Evolutionary conservation across 441 rosid genomes (phyloP), one percentile per base, ranked within the genome.

Genomic region (Isatis lusitanica): DNA sequence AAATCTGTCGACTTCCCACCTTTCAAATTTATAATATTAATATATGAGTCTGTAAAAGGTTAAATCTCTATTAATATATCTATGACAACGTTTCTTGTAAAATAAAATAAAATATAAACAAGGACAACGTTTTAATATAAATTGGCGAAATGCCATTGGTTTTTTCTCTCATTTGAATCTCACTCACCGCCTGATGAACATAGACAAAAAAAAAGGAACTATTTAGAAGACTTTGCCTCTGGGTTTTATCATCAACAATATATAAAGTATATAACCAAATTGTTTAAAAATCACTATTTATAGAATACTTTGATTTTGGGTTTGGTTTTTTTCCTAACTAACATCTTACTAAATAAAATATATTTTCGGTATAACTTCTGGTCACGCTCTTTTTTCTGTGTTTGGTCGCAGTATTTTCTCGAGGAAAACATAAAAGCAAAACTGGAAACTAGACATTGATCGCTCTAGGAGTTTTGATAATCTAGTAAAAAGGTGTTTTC

Each of bases 291-390:
- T 1, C 16, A 17, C 4, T 24, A 47, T 38, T 39, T 12, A 50
- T 62, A 62, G 62, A 50, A 50, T 4, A 62, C 17, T 58, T 70
- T 12, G 63, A 38, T 16, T 36, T 12, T 68, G 64, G 55, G 55
- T 57, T 12, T 68, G 64, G 55, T 44, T 57, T 18, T 69, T 35
- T 13, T 69, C 38, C 35, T 26, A 39, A 26, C 11, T 39, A 11
- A 10, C 15, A 60, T 36, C 38, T 9, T 48, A 4, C 9, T 1
- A 18, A 9, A 2, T 28, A 39, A 7, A 2, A 0, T 28, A n/a
- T 40, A 52, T n/a, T 4, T 44, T 15, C 33, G 35, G 58, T 44
- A 44, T 24, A 26, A 7, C 18, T 40, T 56, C 31, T 56, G 33
- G 46, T 42, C 42, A 68, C 43, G 6, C n/a, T 55, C 18, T 26